Evolutionary conservation across 2,329 filamentous ascomycete species (phyloP).

Genomic region (Beauveria sp.): DNA sequence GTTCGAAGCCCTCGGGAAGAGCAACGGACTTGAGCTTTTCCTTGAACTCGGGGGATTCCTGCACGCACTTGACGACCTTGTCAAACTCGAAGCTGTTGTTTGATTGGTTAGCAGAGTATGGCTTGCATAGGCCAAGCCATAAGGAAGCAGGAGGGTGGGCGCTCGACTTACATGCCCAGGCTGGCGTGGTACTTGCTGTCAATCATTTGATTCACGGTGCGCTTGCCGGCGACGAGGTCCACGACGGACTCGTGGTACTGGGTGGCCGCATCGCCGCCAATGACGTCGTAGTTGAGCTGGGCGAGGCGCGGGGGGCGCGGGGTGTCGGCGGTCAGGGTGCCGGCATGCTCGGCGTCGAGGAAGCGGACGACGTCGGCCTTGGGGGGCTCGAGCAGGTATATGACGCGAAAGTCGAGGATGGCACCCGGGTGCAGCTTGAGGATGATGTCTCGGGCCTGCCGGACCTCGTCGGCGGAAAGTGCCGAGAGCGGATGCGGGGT

Average conservation of each 20-base stretch:
- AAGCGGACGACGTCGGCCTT: conserved; percentile 40
- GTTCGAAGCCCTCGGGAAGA: conserved; percentile 23
- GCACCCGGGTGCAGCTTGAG: conserved; percentile 21
- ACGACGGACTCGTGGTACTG: conserved; percentile 29
- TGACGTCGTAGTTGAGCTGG: conserved; percentile 33
- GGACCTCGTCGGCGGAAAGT: conserved; percentile 22
- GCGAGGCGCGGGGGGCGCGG: conserved; percentile 30
- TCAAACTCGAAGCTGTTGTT: conserved; percentile 26
- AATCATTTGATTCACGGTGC: conserved; percentile 21
- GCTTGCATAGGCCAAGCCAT: not conserved
- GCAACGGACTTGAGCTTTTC: conserved; percentile 22
- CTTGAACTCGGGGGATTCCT: conserved; percentile 23
- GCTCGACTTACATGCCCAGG: conserved; percentile 21
- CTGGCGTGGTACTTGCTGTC: conserved; percentile 23
- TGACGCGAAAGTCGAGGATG: conserved; percentile 38
- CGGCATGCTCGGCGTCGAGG: conserved; percentile 36
- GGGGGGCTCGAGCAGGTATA: conserved; percentile 42
- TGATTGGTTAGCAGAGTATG: not conserved
- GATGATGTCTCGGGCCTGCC: conserved; percentile 28
- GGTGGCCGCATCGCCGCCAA: conserved; percentile 17
- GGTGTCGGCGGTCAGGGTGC: conserved; percentile 20
- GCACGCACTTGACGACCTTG: conserved; percentile 23
- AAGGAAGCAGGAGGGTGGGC: not conserved
- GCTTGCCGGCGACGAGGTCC: conserved; percentile 21
- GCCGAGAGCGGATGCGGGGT: conserved; percentile 26